Conservation (phyloP, 345 rosid genomes). For the Brassica juncea region DNA sequence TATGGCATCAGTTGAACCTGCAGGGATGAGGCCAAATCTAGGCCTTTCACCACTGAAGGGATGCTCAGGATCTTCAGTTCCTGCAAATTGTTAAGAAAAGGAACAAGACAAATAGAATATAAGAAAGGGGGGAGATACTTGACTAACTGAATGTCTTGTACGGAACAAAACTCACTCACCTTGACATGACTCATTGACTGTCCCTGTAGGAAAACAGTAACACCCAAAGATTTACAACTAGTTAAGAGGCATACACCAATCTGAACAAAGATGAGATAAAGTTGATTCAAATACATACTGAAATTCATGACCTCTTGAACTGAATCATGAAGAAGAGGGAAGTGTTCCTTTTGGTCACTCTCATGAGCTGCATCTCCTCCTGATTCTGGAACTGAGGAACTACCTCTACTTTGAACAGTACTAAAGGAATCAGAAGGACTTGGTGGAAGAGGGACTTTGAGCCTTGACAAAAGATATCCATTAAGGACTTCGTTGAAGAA, state of each 20-base stretch:
- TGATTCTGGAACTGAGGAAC: slow-evolving; percentile 39
- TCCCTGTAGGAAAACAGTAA: slow-evolving; percentile 46
- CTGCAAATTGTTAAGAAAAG: slow-evolving; percentile 39
- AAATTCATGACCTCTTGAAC: slow-evolving; percentile 43
- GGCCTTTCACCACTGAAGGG: slow-evolving; percentile 49
- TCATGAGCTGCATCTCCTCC: slow-evolving; percentile 41
- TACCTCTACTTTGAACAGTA: slow-evolving; percentile 44
- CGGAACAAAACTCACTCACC: slow-evolving; percentile 44
- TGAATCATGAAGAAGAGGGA: slow-evolving; percentile 53
- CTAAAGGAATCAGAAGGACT: slow-evolving; percentile 59
- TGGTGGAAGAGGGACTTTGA: slow-evolving; percentile 82
- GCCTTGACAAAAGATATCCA: slow-evolving; percentile 77
- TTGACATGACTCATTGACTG: slow-evolving; percentile 40
- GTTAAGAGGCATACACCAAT: not conserved
- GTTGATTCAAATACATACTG: slow-evolving; percentile 41
- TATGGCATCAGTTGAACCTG: slow-evolving; percentile 94
- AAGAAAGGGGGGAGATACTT: not conserved
- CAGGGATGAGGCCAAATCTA: slow-evolving; percentile 85
- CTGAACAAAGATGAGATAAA: slow-evolving; percentile 20
- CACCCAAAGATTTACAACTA: slow-evolving; percentile 29
- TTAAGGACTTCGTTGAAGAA: slow-evolving; percentile 92
- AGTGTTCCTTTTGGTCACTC: slow-evolving; percentile 48
- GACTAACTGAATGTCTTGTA: not conserved
- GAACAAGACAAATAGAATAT: slow-evolving; percentile 21
- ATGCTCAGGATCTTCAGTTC: slow-evolving; percentile 48